phyloP scores from a whole-genome alignment of 2,329 filamentous ascomycete genomes.

The Aspergillus sp. region DNA sequence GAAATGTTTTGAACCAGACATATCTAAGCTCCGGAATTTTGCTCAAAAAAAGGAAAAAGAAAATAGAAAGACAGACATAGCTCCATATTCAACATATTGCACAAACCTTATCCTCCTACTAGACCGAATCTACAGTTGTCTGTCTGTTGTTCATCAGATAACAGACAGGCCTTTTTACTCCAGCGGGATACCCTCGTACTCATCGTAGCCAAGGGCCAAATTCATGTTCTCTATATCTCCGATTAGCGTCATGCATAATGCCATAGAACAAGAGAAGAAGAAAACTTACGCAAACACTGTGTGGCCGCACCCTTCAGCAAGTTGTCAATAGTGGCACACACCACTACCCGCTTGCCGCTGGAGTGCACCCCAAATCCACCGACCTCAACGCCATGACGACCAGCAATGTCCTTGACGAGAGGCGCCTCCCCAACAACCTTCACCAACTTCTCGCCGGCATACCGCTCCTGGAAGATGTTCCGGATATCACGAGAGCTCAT shows the following conservation, averaged over 20 bases:
- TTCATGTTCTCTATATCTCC: constrained; percentile 73
- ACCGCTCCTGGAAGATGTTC: constrained; percentile 90
- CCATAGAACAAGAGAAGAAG: not conserved
- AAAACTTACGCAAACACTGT: constrained; percentile 73
- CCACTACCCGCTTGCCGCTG: constrained; percentile 81
- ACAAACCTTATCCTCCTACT: constrained; percentile 11
- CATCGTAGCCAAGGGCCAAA: constrained; percentile 74
- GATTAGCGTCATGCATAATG: constrained; percentile 1
- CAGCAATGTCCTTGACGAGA: constrained; percentile 72
- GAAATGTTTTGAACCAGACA: not conserved
- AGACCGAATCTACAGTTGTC: constrained; percentile 9
- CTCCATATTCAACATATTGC: constrained; percentile 7
- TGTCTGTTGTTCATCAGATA: constrained; percentile 5
- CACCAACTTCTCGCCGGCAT: constrained; percentile 89
- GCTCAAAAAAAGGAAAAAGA: constrained; percentile 2
- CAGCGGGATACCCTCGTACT: constrained; percentile 78
- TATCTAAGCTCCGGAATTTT: not conserved
- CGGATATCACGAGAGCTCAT: constrained; percentile 90
- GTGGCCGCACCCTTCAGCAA: constrained; percentile 87
- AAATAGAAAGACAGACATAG: not conserved
- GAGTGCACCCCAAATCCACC: constrained; percentile 92
- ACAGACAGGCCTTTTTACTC: constrained; percentile 28
- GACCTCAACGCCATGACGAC: constrained; percentile 85
- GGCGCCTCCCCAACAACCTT: constrained; percentile 86
- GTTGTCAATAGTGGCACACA: constrained; percentile 91